phyloP scores from a whole-genome alignment of 257 asterid species.

The Solanum etuberosum region DNA sequence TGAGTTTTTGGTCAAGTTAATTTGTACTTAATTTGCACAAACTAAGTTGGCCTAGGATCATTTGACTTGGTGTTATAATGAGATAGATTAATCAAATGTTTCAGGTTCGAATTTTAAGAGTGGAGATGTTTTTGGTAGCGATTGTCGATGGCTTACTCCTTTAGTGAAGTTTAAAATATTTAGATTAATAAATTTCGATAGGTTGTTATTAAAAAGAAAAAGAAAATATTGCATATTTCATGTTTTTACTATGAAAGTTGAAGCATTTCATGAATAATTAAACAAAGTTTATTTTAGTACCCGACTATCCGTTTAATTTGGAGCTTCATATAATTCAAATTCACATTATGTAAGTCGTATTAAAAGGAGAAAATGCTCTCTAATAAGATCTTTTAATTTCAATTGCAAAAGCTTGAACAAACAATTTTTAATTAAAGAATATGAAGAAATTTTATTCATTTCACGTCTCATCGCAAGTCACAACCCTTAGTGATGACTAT shows the following conservation, averaged over 20 bases:
- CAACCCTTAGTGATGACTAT: not conserved
- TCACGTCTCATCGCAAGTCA: not conserved
- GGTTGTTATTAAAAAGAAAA: too few species aligned
- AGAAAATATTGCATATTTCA: not conserved
- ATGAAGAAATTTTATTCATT: not conserved
- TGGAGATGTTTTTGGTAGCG: not conserved
- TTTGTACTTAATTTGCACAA: not conserved
- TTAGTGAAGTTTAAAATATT: too few species aligned
- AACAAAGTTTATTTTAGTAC: not conserved
- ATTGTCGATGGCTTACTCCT: not conserved
- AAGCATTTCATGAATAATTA: not conserved
- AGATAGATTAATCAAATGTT: not conserved
- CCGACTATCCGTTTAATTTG: not conserved
- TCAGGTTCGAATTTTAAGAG: fast-evolving
- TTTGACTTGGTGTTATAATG: not conserved
- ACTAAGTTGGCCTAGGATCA: not conserved
- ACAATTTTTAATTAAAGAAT: not conserved
- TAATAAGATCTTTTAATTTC: not conserved
- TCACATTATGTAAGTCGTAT: not conserved
- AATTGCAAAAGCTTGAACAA: not conserved
- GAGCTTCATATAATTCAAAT: not conserved
- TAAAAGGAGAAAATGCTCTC: not conserved
- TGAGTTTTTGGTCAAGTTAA: not conserved
- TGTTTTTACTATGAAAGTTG: not conserved
- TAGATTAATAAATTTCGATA: too few species aligned